phyloP scores from a whole-genome alignment of 1,139 yeast genomes.

The Suhomyces taliae region DNA sequence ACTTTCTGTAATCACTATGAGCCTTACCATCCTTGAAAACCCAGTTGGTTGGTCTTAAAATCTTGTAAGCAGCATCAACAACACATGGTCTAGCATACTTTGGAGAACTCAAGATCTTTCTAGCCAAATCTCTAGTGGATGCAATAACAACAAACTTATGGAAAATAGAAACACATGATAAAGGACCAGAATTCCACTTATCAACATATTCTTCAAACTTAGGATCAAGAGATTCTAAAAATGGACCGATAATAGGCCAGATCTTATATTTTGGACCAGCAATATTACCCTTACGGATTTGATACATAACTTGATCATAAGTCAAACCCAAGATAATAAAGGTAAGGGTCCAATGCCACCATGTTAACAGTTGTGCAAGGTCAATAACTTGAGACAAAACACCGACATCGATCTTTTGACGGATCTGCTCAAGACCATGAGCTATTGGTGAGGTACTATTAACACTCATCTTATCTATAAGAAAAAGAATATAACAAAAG shows the following conservation, averaged over 20 bases:
- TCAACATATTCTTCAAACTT: constrained; percentile 90
- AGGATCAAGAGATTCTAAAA: constrained; percentile 92
- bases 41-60: constrained; percentile 94
- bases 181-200: constrained; percentile 93
- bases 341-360: constrained; percentile 55
- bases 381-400: constrained; percentile 6
- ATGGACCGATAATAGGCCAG: constrained; percentile 97
- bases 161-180: constrained; percentile 94
- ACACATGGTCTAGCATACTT: constrained; percentile 93
- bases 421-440: constrained; percentile 11
- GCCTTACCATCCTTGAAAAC: constrained; percentile 95
- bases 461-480: constrained; percentile 9
- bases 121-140: constrained; percentile 82
- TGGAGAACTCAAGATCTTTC: constrained; percentile 85
- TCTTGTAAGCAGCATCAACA: constrained; percentile 93
- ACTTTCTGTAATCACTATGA: constrained; percentile 88
- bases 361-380: constrained; percentile 18
- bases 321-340: constrained; percentile 52
- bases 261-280: constrained; percentile 86
- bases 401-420: constrained; percentile 8
- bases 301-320: constrained; percentile 81
- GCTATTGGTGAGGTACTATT: constrained; percentile 17
- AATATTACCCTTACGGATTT: constrained; percentile 76
- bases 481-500: too few relatives aligned
- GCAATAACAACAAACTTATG: constrained; percentile 98